A percentile compares a stretch with the other conserved stretches of the same genome.
Evolutionary conservation across 139 green algal genomes (phyloP).

Genomic region (Chlamydomonas sphaeroides): DNA sequence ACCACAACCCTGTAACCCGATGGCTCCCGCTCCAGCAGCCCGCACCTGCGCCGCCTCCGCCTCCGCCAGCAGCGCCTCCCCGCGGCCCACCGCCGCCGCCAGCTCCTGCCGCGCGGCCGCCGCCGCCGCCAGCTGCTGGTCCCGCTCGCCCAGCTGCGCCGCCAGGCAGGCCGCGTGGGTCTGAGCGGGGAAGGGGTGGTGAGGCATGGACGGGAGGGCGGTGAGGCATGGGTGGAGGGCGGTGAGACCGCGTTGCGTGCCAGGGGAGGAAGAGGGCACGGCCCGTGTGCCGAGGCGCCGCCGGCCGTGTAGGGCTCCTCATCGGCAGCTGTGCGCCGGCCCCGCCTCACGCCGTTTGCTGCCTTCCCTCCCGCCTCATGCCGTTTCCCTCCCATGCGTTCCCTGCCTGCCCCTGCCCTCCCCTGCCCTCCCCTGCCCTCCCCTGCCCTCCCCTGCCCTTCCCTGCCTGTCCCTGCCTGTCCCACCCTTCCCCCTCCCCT

Average conservation of each 20-base stretch:
- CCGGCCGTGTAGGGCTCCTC: not conserved
- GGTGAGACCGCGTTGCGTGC: not conserved
- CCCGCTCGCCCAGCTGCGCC: constrained; percentile 1
- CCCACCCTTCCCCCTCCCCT: no score
- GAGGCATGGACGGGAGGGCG: no score
- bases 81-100: constrained; percentile 2
- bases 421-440: no score
- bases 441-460: no score
- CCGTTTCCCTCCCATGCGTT: no score
- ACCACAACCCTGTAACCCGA: no score
- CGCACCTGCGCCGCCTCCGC: not conserved
- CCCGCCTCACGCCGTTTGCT: not conserved
- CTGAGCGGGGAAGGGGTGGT: not conserved
- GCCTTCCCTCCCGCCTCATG: no score
- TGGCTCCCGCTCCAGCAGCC: no score
- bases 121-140: not conserved
- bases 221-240: not conserved
- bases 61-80: constrained; percentile 1
- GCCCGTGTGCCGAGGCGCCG: no score
- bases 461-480: no score
- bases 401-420: no score
- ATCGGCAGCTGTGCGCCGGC: not conserved
- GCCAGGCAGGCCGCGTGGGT: not conserved
- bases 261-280: not conserved
- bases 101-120: not conserved